Evolutionary conservation across 768 basidiomycete species (phyloP).

Genomic region (Psilocybe subaeruginosa): DNA sequence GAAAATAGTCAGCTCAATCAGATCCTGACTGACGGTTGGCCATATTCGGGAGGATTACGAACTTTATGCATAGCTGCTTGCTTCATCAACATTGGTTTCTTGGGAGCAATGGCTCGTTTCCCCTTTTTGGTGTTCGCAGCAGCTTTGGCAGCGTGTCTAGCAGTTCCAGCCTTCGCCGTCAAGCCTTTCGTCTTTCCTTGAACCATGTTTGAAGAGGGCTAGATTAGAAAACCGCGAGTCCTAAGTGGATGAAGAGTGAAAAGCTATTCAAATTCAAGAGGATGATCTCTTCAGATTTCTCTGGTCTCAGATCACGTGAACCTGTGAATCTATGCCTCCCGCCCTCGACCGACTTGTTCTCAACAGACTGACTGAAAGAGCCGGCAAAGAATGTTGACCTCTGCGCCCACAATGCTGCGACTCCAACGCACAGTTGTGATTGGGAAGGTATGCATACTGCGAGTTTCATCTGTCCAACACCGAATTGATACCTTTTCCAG

Average conservation of each 20-base stretch:
- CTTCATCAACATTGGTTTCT: conserved; percentile 74
- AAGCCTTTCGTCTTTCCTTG: conserved; percentile 90
- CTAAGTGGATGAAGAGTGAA: conserved; percentile 1
- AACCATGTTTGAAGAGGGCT: conserved; percentile 53
- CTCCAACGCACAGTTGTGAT: conserved; percentile 52
- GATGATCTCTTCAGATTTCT: neutral
- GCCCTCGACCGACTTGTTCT: conserved; percentile 35
- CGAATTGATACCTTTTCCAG: conserved; percentile 36
- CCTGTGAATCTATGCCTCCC: conserved; percentile 32
- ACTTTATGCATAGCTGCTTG: conserved; percentile 83
- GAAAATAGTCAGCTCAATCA: neutral
- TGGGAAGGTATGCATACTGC: conserved; percentile 42
- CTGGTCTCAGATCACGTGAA: conserved; percentile 31
- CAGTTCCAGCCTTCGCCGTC: conserved; percentile 53
- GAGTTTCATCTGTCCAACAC: neutral
- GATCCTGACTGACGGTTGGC: neutral
- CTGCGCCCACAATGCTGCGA: conserved; percentile 51
- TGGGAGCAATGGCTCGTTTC: conserved; percentile 76
- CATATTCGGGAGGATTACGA: conserved; percentile 8
- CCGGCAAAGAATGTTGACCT: conserved; percentile 44
- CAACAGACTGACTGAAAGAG: conserved; percentile 17
- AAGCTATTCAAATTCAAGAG: neutral
- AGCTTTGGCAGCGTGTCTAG: conserved; percentile 66
- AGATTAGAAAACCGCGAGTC: neutral
- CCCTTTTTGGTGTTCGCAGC: conserved; percentile 82